Evolutionary conservation across 768 basidiomycete genomes (phyloP).

Genomic region (Asterophora lycoperdoides): DNA sequence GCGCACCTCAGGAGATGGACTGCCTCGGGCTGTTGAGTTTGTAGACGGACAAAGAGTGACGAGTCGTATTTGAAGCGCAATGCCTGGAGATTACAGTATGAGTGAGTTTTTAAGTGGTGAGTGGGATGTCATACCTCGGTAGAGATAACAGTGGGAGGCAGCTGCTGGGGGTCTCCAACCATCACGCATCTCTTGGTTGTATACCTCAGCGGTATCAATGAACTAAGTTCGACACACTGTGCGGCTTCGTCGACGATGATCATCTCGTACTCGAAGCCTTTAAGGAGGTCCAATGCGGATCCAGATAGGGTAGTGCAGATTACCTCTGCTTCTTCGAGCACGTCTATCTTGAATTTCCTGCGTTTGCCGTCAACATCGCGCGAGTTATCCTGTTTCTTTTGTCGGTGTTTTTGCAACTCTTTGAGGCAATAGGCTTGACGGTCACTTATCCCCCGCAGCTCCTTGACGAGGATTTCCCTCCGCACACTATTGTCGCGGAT

Average conservation of each 20-base stretch:
- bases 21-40: constrained; percentile 72
- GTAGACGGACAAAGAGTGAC: constrained; percentile 88
- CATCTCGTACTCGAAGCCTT: constrained; percentile 86
- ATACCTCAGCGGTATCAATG: constrained; percentile 93
- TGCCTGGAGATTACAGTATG: constrained; percentile 39
- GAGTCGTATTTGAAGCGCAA: constrained; percentile 77
- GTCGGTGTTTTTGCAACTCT: constrained; percentile 65
- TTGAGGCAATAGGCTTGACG: constrained; percentile 60
- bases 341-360: constrained; percentile 65
- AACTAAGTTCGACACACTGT: constrained; percentile 92
- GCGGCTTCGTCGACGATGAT: constrained; percentile 98
- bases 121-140: constrained; percentile 29
- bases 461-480: constrained; percentile 56
- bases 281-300: constrained; percentile 83
- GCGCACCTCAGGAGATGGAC: constrained; percentile 85
- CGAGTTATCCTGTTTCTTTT: constrained; percentile 71
- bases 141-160: constrained; percentile 82
- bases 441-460: constrained; percentile 61
- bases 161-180: constrained; percentile 94
- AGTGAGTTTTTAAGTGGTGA: not conserved
- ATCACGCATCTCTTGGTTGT: constrained; percentile 78
- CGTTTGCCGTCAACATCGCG: constrained; percentile 81
- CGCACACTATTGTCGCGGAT: constrained; percentile 56
- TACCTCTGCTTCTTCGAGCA: constrained; percentile 87
- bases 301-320: constrained; percentile 94